phyloP scores from a whole-genome alignment of 1,284 basidiomycete species.

The Cryptococcus deneoformans region DNA sequence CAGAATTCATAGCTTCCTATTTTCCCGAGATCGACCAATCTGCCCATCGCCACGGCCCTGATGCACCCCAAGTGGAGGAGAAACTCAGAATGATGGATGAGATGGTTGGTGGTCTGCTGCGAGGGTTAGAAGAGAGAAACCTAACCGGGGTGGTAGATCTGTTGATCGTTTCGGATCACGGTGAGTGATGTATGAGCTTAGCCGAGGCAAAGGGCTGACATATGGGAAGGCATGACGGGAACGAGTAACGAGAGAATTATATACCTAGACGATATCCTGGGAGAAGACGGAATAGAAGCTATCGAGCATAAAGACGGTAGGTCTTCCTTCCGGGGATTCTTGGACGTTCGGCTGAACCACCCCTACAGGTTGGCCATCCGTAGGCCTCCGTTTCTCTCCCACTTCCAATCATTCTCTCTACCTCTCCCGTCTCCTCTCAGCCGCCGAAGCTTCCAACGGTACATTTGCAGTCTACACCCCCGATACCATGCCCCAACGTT shows the following conservation, averaged over 20 bases:
- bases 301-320: conserved; percentile 71
- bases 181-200: conserved; percentile 10
- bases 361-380: conserved; percentile 69
- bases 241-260: conserved; percentile 72
- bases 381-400: conserved; percentile 70
- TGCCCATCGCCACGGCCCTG: conserved; percentile 74
- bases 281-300: conserved; percentile 58
- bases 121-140: conserved; percentile 65
- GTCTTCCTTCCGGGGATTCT: conserved; percentile 2
- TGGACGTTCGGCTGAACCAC: not conserved
- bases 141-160: conserved; percentile 79
- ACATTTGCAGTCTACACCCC: conserved; percentile 72
- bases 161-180: conserved; percentile 88
- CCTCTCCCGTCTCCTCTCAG: conserved; percentile 56
- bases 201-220: not conserved
- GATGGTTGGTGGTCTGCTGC: conserved; percentile 68
- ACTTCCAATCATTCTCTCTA: conserved; percentile 60
- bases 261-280: conserved; percentile 81
- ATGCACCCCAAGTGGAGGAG: conserved; percentile 64
- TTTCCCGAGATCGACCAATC: conserved; percentile 51
- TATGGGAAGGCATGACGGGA: conserved; percentile 65
- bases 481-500: conserved; percentile 74
- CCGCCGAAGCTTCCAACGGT: conserved; percentile 57
- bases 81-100: conserved; percentile 68
- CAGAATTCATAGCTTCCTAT: conserved; percentile 71